Conservation (phyloP, 768 basidiomycete genomes). For the Fomitopsis serialis region DNA sequence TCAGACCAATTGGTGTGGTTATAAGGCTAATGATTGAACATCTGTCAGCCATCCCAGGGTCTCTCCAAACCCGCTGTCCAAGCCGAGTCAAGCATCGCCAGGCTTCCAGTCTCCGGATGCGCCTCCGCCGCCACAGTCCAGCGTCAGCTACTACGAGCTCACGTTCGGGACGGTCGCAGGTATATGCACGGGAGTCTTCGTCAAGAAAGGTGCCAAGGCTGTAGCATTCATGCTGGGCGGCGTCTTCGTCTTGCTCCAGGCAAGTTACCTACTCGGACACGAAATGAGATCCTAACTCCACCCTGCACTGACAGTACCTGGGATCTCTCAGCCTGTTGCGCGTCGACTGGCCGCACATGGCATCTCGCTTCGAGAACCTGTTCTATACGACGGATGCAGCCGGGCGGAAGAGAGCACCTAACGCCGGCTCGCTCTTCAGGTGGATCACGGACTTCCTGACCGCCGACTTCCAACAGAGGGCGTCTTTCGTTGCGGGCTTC, state of each 20-base stretch:
- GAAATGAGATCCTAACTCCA: too few species aligned
- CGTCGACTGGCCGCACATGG: constrained; percentile 75
- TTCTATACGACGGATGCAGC: constrained; percentile 62
- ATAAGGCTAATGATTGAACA: not conserved
- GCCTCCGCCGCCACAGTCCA: constrained; percentile 58
- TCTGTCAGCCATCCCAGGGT: not conserved
- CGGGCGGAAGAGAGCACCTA: constrained; percentile 56
- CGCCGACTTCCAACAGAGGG: constrained; percentile 88
- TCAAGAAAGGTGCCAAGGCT: constrained; percentile 89
- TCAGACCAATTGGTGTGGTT: not conserved
- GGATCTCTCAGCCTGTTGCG: constrained; percentile 64
- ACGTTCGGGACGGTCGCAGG: constrained; percentile 87
- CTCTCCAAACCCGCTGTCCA: not conserved
- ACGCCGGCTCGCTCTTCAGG: constrained; percentile 55
- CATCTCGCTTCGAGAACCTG: constrained; percentile 60
- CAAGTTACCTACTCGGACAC: too few species aligned
- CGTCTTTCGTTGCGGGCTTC: constrained; percentile 83
- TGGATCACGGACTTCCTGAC: constrained; percentile 78
- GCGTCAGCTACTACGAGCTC: constrained; percentile 75
- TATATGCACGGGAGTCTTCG: constrained; percentile 85
- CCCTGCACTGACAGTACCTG: constrained; percentile 57
- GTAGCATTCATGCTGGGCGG: constrained; percentile 87
- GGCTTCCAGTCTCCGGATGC: constrained; percentile 4
- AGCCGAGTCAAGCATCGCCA: constrained; percentile 1
- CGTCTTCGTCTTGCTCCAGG: constrained; percentile 87